phyloP scores from a whole-genome alignment of 2,329 filamentous ascomycete species.

The Colletotrichum endophyticum region DNA sequence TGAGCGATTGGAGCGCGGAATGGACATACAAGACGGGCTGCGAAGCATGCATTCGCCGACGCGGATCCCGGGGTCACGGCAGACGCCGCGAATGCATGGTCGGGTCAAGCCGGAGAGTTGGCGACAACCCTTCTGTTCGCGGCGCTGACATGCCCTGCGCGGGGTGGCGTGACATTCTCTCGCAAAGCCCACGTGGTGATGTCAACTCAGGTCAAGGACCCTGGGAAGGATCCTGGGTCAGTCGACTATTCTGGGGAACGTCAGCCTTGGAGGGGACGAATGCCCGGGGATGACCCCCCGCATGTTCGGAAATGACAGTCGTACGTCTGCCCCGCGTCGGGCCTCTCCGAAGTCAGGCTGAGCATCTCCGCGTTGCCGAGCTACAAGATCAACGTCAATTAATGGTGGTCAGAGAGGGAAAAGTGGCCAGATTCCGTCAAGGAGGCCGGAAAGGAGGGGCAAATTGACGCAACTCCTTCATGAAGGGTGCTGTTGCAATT shows the following conservation, averaged over 20 bases:
- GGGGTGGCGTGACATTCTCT: constrained; percentile 20
- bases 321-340: neutral
- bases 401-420: neutral
- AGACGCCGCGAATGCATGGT: constrained; percentile 50
- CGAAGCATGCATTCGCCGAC: neutral
- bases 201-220: neutral
- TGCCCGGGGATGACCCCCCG: neutral
- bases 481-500: neutral
- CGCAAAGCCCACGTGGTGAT: constrained; percentile 23
- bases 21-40: neutral
- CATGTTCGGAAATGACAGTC: neutral
- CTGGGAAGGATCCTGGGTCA: neutral
- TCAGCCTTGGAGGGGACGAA: neutral
- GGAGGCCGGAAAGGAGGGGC: neutral
- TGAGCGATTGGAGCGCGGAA: constrained; percentile 35
- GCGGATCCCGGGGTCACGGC: constrained; percentile 48
- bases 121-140: neutral
- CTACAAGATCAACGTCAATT: neutral
- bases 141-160: neutral
- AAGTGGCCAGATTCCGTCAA: neutral
- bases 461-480: neutral
- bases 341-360: neutral
- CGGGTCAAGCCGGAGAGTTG: constrained; percentile 29
- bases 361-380: neutral
- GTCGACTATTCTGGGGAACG: neutral